Conservation (phyloP, 2,329 filamentous ascomycete genomes). For the Pseudohalonectria lignicola region DNA sequence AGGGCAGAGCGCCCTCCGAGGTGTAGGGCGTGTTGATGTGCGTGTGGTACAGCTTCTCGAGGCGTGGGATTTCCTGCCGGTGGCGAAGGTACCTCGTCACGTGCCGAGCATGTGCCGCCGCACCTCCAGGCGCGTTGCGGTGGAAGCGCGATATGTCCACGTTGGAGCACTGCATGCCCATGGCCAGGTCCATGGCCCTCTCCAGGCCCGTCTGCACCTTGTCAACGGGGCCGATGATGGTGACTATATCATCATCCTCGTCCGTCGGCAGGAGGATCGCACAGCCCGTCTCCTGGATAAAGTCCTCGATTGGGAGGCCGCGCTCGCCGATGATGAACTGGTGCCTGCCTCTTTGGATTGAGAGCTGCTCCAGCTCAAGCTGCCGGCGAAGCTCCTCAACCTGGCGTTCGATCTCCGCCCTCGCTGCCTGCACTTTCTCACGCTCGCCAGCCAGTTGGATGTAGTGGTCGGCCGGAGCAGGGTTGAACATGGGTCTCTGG, state of each 20-base stretch:
- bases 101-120: slow-evolving; percentile 70
- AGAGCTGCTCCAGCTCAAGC: slow-evolving; percentile 66
- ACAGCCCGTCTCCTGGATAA: slow-evolving; percentile 85
- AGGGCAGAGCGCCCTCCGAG: slow-evolving; percentile 59
- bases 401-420: slow-evolving; percentile 68
- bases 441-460: slow-evolving; percentile 86
- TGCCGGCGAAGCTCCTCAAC: slow-evolving; percentile 66
- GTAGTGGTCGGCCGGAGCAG: slow-evolving; percentile 60
- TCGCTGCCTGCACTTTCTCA: slow-evolving; percentile 65
- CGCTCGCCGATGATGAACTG: slow-evolving; percentile 89
- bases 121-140: slow-evolving; percentile 58
- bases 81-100: slow-evolving; percentile 81
- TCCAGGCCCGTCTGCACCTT: slow-evolving; percentile 67
- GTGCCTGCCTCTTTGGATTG: slow-evolving; percentile 78
- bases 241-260: slow-evolving; percentile 72
- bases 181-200: slow-evolving; percentile 78
- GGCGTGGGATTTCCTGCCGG: slow-evolving; percentile 67
- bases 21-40: slow-evolving; percentile 73
- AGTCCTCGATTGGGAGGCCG: slow-evolving; percentile 70
- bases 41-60: slow-evolving; percentile 73
- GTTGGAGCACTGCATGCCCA: slow-evolving; percentile 73
- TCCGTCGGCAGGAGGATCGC: slow-evolving; percentile 70
- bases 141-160: slow-evolving; percentile 77
- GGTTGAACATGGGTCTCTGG: slow-evolving; percentile 56
- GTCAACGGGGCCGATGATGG: slow-evolving; percentile 69